Base-by-base conservation (phyloP, 805 yeast genomes). In the Torulaspora franciscae region DNA sequence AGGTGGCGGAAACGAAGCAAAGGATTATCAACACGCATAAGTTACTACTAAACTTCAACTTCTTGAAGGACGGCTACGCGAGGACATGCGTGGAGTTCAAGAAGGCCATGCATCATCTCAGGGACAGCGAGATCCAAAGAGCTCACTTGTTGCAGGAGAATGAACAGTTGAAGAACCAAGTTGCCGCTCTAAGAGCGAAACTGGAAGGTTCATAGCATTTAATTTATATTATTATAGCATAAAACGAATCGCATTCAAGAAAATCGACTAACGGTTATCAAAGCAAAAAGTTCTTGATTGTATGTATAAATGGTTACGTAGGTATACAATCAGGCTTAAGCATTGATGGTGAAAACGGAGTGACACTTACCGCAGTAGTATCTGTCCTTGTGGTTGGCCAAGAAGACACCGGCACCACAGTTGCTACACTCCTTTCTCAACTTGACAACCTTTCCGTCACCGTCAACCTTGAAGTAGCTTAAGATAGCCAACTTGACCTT, bases 341-440 rank as follows among this genome's bases (percentile, higher is more conserved):
- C 56, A 57, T 64, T 64, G 57, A 67, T 64, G 63, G 81, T 84
- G 79, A 82, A 84, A 74, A 96, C 90, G 67, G 85, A 78, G 84
- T 90, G 97, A 81, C 99, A 93, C 81, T 86, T 89, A 80, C 99
- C 99, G 79, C 99, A 93, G 97, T 93, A 93, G 77, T 85, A 95
- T 83, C 99, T 90, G 85, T 84, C 90, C 73, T 79, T 76, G 91
- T 86, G 90, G 89, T 90, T 84, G 67, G 98, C 99, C 96, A 93
- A 89, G 93, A 91, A 91, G 75, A 87, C 84, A 85, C 97, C 97
- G 62, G 96, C 93, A 80, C 97, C 97, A 80, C 97, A 91, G 72
- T 80, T 75, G 60, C 91, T 87, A 80, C 99, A 93, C 78, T 91
- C 97, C 76, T 95, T 89, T 81, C 96, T 93, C 73, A 93, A 87